Evolutionary conservation across 768 basidiomycete species (phyloP).

Genomic region (Tylopilus cervinicoccineus): DNA sequence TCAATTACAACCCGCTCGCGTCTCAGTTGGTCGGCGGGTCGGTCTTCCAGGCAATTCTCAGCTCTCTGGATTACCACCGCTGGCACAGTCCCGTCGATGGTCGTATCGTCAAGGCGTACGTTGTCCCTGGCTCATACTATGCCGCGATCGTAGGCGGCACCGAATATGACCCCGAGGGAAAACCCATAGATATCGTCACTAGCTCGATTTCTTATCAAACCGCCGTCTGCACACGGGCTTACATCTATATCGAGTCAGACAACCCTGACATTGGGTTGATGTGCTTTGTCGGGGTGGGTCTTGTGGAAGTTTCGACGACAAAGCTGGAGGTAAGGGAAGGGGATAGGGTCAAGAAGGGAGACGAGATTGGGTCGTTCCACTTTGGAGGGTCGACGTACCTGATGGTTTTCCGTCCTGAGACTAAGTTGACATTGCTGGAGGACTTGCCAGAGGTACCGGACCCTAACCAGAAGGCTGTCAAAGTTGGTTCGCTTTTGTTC

Average conservation of each 20-base stretch:
- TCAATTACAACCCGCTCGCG: conserved; percentile 39
- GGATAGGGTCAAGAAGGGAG: conserved; percentile 45
- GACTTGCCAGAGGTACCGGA: neutral
- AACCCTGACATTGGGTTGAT: conserved; percentile 52
- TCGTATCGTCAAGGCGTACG: conserved; percentile 35
- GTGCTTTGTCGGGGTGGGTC: conserved; percentile 58
- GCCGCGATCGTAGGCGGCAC: conserved; percentile 31
- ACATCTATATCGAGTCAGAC: conserved; percentile 58
- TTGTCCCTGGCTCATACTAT: conserved; percentile 51
- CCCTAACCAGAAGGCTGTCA: neutral
- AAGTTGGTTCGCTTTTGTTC: neutral
- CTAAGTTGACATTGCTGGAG: conserved; percentile 12
- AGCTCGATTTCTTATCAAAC: neutral
- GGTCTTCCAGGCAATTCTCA: conserved; percentile 55
- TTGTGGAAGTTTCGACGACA: conserved; percentile 62
- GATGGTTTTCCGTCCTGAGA: conserved; percentile 40
- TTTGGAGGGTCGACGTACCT: conserved; percentile 56
- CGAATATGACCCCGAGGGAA: conserved; percentile 9
- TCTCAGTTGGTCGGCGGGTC: conserved; percentile 46
- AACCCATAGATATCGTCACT: conserved; percentile 18
- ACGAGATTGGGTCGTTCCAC: conserved; percentile 60
- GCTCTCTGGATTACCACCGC: conserved; percentile 53
- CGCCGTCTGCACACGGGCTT: conserved; percentile 36
- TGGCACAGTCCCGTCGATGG: conserved; percentile 60
- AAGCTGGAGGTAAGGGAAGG: conserved; percentile 45